Evolutionary conservation across 345 rosid species (phyloP).

Genomic region (Eucalyptus marginata): DNA sequence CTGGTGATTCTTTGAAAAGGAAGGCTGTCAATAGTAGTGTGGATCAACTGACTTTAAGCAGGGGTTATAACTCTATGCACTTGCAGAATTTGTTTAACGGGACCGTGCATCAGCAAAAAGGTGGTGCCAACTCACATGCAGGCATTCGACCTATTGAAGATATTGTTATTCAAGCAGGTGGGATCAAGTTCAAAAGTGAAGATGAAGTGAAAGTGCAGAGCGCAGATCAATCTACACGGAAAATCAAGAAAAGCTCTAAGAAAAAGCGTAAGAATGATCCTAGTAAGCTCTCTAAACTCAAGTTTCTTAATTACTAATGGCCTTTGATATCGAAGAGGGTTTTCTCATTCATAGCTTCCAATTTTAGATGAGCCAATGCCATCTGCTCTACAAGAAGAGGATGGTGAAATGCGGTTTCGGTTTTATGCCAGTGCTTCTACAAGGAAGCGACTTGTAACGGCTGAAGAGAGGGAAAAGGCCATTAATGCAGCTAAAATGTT

Average conservation of each 20-base stretch:
- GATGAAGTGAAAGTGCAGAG: neutral
- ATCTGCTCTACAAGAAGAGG: neutral
- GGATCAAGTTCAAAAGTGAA: neutral
- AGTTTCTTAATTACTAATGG: neutral
- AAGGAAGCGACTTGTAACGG: constrained; percentile 3
- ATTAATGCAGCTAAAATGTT: constrained; percentile 12
- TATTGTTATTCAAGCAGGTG: neutral
- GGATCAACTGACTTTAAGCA: neutral
- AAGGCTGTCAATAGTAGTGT: neutral
- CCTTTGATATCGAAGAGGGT: neutral
- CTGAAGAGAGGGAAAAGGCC: constrained; percentile 17
- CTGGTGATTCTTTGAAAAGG: neutral
- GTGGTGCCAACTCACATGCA: neutral
- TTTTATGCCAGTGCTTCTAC: constrained; percentile 11
- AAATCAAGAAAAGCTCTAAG: neutral
- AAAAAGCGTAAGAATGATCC: constrained; percentile 3
- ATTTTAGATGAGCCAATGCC: neutral
- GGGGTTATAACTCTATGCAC: neutral
- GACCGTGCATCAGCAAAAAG: neutral
- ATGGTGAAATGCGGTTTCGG: neutral
- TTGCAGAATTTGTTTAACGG: neutral
- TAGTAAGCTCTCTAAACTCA: constrained; percentile 1
- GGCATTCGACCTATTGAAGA: neutral
- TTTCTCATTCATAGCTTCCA: neutral
- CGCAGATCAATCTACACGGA: neutral